Evolutionary conservation across 225 moss, liverwort and hornwort genomes (phyloP), one percentile per base, ranked within the genome.

Genomic region (Bryoerythrophyllum caledonicum): DNA sequence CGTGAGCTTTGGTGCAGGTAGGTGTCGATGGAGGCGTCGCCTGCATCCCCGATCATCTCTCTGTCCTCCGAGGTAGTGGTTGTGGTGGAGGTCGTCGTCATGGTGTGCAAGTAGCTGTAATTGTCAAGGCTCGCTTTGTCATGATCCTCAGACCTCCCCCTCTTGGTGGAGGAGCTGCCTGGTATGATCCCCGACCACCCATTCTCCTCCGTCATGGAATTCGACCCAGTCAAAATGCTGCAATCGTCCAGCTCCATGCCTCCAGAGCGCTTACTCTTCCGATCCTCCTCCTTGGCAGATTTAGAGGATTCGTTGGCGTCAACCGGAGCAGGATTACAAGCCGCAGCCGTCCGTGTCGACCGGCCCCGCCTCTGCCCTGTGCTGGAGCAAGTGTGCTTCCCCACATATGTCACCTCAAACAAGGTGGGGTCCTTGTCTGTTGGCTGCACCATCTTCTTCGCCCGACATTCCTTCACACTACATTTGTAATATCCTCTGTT

Each of bases 381-480:
- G 78, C 78, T 76, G 41, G 80, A 80, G 76, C 88, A 88, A 25
- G 65, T 82, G 82, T 88, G 88, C 72, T 85, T 82, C 34, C 80
- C 80, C 30, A 88, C 88, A 38, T 88, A 88, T 1, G 82, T 88
- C 25, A 88, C 82, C 70, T 85, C 85, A 52, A 85, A 85, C 26
- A 85, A 55, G 56, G 78, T 80, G 72, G 82, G 78, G 54, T 88
- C 88, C 65, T 82, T 82, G 68, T 85, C 82, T 10, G 85, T 85
- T n/a, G 80, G 85, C 46, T 88, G 85, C 65, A 88, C 88, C 88
- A 88, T 88, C 88, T 88, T 88, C 79, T 85, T 88, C 72, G 85
- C 88, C 24, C 82, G 78, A 43, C 88, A 88, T 63, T 88, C 85
- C 85, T 88, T 88, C 63, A 70, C 69, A 57, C 88, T 88, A 30